Conservation (phyloP, 208 protist genomes). For the Novymonas esmeraldas region DNA sequence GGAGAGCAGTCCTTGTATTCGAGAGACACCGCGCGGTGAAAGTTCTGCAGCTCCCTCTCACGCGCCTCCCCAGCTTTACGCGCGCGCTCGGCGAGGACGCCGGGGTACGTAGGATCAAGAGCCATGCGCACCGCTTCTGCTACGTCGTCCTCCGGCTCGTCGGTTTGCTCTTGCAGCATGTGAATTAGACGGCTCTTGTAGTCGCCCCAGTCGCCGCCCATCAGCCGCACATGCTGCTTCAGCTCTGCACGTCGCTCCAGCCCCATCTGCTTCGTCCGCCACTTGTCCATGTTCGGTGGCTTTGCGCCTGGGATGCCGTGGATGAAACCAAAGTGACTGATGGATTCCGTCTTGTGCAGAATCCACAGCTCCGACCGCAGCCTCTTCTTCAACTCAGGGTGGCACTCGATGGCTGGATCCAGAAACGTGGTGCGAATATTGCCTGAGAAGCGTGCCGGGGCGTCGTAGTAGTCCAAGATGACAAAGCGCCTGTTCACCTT, state of each 20-base stretch:
- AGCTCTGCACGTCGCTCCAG: conserved; percentile 40
- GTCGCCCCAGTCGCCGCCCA: conserved; percentile 84
- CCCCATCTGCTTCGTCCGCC: conserved; percentile 21
- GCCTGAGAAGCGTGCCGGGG: conserved; percentile 50
- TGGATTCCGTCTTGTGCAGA: conserved; percentile 76
- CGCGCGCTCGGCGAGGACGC: conserved; percentile 60
- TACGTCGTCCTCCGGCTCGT: conserved; percentile 80
- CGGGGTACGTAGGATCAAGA: conserved; percentile 82
- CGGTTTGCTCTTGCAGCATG: conserved; percentile 81
- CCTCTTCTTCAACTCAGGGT: conserved; percentile 34
- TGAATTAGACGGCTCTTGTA: conserved; percentile 80
- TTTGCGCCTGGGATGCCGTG: conserved; percentile 87
- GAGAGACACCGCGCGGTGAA: conserved; percentile 55
- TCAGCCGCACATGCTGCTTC: conserved; percentile 63
- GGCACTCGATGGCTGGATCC: conserved; percentile 28
- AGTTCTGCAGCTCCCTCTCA: conserved; percentile 40
- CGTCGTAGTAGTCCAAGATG: conserved; percentile 92
- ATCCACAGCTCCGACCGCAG: conserved; percentile 88
- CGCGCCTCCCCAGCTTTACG: conserved; percentile 45
- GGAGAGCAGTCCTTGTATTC: conserved; percentile 59
- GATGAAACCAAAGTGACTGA: conserved; percentile 78
- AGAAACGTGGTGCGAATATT: conserved; percentile 32
- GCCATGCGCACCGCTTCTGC: conserved; percentile 81
- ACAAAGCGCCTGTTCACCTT: conserved; percentile 87
- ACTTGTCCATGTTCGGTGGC: conserved; percentile 49